Base-by-base conservation (phyloP, 345 rosid genomes). In the Syzygium oleosum region DNA sequence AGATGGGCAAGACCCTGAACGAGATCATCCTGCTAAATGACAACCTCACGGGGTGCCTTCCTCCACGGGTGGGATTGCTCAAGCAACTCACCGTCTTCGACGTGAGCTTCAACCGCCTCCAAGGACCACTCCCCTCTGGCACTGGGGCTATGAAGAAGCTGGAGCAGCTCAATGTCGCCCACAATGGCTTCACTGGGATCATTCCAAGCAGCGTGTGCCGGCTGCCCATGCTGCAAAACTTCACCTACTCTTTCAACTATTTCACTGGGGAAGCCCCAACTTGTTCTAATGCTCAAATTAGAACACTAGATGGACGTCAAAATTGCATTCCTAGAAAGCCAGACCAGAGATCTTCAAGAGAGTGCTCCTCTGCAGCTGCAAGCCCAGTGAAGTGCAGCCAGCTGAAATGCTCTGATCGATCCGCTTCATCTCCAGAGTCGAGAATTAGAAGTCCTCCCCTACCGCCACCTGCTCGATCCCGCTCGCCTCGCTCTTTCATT, bases 1-100 rank as follows among this genome's bases (percentile, higher is more conserved):
- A 94, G 80, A 97, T 97, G 98, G 94, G 94, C 1, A 90, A 87
- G 52, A 96, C 98, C 9, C 79, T 97, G 12, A 91, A 93, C 23
- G 98, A 96, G 91, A 84, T 94, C 85, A 92, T 95, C 61, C 56
- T 97, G n/a, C 90, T 29, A 88, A 94, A 96, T 83, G 96, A 92
- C 55, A 93, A 93, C 83, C 89, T 96, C 86, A 92, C 84, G 7
- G 94, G 97, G 0, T 96, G 99, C 89, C 85, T 95, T 87, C 99
- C 98, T 0, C 85, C 88, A 49, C 94, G 94, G 87, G 90, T 97
- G 51, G 94, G 93, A 0, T 78, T 90, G 91, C 92, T 96, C 17
- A 88, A 93, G 88, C 92, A 94, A 41, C 88, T 95, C 58, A 92
- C 96, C 21, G 95, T 96, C 56, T 92, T 97, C 78, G 97, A 97